Conservation (phyloP, 2,329 filamentous ascomycete genomes). For the Aspergillus puulaauensis region DNA sequence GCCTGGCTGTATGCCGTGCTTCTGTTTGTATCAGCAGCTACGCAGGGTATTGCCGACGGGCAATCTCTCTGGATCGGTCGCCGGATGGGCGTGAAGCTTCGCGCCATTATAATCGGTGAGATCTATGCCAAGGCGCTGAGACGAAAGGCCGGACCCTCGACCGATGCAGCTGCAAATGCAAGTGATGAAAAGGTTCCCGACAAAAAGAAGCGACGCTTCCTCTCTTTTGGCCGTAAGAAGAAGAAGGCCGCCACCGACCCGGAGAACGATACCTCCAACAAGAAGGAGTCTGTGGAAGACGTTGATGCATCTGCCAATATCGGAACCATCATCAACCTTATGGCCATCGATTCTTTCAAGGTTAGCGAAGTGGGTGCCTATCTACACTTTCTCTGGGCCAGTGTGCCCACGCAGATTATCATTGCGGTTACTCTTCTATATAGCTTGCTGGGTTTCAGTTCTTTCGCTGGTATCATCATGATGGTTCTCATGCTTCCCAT, state of each 20-base stretch:
- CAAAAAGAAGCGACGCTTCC: conserved; percentile 40
- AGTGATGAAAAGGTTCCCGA: conserved; percentile 43
- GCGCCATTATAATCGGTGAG: conserved; percentile 94
- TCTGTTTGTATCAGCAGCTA: conserved; percentile 76
- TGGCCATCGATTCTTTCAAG: conserved; percentile 99
- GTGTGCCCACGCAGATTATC: conserved; percentile 82
- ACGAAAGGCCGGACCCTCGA: conserved; percentile 78
- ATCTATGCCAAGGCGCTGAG: conserved; percentile 95
- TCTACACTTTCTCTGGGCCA: conserved; percentile 91
- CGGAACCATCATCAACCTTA: conserved; percentile 98
- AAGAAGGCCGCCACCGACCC: conserved; percentile 27
- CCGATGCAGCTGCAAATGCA: conserved; percentile 70
- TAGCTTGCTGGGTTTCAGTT: conserved; percentile 85
- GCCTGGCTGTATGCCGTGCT: conserved; percentile 95
- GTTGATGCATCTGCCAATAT: conserved; percentile 78
- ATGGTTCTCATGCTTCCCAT: conserved; percentile 87
- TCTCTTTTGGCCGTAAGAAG: conserved; percentile 62
- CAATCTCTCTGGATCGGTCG: conserved; percentile 91
- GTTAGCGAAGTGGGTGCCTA: conserved; percentile 93
- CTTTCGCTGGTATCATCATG: conserved; percentile 86
- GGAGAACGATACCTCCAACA: conserved; percentile 17
- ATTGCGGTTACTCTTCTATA: conserved; percentile 82
- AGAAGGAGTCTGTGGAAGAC: conserved; percentile 30
- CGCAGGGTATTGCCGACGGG: conserved; percentile 79
- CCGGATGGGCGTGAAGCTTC: conserved; percentile 88